Evolutionary conservation across 179 eudicot species (phyloP), one percentile per base, ranked within the genome.

Genomic region (Silene coronaria): DNA sequence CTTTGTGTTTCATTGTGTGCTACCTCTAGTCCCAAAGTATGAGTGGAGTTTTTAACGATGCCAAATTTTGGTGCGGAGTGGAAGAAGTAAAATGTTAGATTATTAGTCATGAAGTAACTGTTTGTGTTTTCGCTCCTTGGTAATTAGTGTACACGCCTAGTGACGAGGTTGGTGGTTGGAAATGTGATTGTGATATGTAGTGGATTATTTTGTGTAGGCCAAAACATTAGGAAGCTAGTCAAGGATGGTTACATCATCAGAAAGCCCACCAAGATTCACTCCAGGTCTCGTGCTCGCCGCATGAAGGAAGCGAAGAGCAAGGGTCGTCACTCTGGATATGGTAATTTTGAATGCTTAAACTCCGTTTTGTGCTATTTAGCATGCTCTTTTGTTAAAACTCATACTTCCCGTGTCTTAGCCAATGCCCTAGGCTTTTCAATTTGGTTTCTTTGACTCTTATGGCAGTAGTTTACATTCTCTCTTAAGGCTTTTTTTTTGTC

Each of bases 271-370:
- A 91, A 89, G 86, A 91, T 93, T 53, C 98, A 93, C 82, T 93
- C 98, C 0, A 82, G 95, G 59, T 93, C 98, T 22, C 92, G 98
- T 61, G 98, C 98, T 24, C 98, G 98, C 55, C 78, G 95, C 12
- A 93, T 91, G 98, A 89, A 88, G 76, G 97, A 89, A 81, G 98
- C 98, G 75, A 93, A 91, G 88, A 78, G 91, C 64, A 93, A 93
- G 89, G 98, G 98, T 5, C 98, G 97, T 71, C 98, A 93, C 80
- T 88, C 98, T 75, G 97, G 98, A 83, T 88, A 93, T 64, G 98
- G 97, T 91, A 89, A 92, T 53, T 14, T 53, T 53, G 38, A 30
- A 13, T 59, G 64, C 64, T 30, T 64, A 8, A 16, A 64, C 32
- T 28, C 34, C 8, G 17, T 36, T 3, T 34, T 21, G 27, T 21